Evolutionary conservation across 2,329 filamentous ascomycete species (phyloP).

Genomic region (Tolypocladium ovalisporum): DNA sequence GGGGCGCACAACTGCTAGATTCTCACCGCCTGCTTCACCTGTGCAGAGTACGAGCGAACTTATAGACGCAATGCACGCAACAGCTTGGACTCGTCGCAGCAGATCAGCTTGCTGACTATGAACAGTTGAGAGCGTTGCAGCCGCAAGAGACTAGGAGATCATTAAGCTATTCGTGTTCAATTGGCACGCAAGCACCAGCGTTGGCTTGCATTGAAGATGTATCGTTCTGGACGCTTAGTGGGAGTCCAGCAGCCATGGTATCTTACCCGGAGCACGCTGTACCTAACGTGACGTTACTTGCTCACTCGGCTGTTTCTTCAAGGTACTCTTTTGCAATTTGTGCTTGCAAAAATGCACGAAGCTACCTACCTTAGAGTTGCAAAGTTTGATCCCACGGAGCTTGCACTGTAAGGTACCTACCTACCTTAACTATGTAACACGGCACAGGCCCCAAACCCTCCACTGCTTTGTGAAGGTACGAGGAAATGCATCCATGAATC

Average conservation of each 20-base stretch:
- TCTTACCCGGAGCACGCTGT: too few relatives aligned
- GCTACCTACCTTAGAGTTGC: too few relatives aligned
- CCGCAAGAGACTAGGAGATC: not conserved
- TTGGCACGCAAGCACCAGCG: not conserved
- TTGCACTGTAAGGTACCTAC: too few relatives aligned
- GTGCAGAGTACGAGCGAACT: not conserved
- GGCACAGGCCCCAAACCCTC: too few relatives aligned
- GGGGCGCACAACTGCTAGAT: not conserved
- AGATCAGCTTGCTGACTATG: not conserved
- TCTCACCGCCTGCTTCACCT: constrained; percentile 1
- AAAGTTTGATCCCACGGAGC: too few relatives aligned
- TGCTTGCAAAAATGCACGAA: too few relatives aligned
- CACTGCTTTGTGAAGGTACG: too few relatives aligned
- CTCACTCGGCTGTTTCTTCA: too few relatives aligned
- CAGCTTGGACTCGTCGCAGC: not conserved
- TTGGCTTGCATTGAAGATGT: not conserved
- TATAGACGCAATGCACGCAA: not conserved
- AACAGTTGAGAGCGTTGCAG: not conserved
- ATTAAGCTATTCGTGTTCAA: not conserved
- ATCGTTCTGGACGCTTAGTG: not conserved
- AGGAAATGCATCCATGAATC: too few relatives aligned
- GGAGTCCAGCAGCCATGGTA: not conserved
- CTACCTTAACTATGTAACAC: too few relatives aligned
- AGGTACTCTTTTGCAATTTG: too few relatives aligned
- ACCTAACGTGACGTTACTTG: too few relatives aligned